Conservation (phyloP, 805 yeast genomes). For the Groenewaldozyma tartarivorans region DNA sequence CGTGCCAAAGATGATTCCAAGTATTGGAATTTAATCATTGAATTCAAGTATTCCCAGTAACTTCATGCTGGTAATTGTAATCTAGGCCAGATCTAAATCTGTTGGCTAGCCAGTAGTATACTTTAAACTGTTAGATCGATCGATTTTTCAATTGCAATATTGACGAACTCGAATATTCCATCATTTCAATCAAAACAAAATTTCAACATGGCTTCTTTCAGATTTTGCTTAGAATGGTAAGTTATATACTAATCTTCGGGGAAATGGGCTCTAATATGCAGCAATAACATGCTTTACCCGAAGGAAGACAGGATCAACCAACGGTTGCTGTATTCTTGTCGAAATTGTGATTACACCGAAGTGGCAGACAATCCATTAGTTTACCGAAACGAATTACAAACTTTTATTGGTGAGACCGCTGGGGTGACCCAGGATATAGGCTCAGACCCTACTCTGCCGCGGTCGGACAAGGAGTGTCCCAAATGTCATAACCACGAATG, state of each 20-base stretch:
- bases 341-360: constrained; percentile 91
- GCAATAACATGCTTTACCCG: constrained; percentile 97
- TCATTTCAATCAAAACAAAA: too few species aligned
- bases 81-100: too few species aligned
- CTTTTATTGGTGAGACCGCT: constrained; percentile 88
- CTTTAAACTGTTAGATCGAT: too few species aligned
- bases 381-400: constrained; percentile 79
- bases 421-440: constrained; percentile 96
- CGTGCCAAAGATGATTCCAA: too few species aligned
- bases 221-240: constrained; percentile 84
- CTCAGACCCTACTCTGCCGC: constrained; percentile 93
- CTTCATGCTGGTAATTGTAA: too few species aligned
- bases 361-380: constrained; percentile 81
- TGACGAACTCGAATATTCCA: too few species aligned
- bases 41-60: too few species aligned
- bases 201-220: constrained; percentile 86
- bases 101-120: too few species aligned
- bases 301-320: constrained; percentile 79
- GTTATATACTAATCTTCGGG: constrained; percentile 13
- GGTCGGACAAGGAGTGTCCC: constrained; percentile 91
- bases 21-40: too few species aligned
- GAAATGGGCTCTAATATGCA: constrained; percentile 6
- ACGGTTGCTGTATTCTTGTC: constrained; percentile 77
- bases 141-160: too few species aligned
- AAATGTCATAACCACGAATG: constrained; percentile 79